Percentiles rank a stretch among this genome's conserved stretches.
These are phyloP conservation scores for Xylaria sp. DNA, from an alignment of 2,329 filamentous ascomycete genomes.

Conservation along the genomic window DNA sequence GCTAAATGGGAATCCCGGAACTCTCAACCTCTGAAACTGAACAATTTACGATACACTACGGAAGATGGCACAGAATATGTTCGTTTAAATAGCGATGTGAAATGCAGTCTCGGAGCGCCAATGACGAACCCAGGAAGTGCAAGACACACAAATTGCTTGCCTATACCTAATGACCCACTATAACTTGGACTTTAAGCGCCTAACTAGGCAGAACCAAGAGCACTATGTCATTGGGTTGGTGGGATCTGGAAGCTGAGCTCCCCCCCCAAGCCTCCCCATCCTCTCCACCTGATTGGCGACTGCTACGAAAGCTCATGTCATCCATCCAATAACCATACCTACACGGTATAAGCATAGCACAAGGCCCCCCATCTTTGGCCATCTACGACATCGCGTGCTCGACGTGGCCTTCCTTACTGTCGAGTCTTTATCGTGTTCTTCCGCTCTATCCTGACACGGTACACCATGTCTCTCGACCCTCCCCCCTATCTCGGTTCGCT, in stretches of 20 bases:
- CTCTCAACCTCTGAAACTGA: neutral
- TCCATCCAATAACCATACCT: slow-evolving; percentile 31
- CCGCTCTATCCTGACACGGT: slow-evolving; percentile 35
- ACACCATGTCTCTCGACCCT: slow-evolving; percentile 86
- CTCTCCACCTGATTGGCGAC: slow-evolving; percentile 34
- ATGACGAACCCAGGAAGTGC: neutral
- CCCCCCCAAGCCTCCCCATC: slow-evolving; percentile 17
- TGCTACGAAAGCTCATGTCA: slow-evolving; percentile 14
- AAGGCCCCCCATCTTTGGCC: slow-evolving; percentile 2
- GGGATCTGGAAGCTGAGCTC: slow-evolving; percentile 22
- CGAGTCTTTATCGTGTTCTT: slow-evolving; percentile 11
- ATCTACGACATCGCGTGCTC: slow-evolving; percentile 11
- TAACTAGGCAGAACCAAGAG: neutral
- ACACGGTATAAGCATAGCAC: slow-evolving; percentile 18
- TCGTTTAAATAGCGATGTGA: neutral
- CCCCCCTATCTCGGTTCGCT: slow-evolving; percentile 86
- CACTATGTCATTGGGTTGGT: slow-evolving; percentile 26
- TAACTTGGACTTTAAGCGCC: neutral
- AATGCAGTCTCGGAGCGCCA: neutral
- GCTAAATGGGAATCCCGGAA: neutral
- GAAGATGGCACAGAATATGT: neutral
- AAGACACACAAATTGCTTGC: neutral
- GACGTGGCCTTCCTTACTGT: neutral
- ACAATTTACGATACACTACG: neutral
- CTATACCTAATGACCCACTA: neutral